Percentiles rank a stretch among this genome's conserved stretches.
These are phyloP conservation scores for Thelonectria olida DNA, from an alignment of 2,329 filamentous ascomycete species.

Conservation along the genomic window DNA sequence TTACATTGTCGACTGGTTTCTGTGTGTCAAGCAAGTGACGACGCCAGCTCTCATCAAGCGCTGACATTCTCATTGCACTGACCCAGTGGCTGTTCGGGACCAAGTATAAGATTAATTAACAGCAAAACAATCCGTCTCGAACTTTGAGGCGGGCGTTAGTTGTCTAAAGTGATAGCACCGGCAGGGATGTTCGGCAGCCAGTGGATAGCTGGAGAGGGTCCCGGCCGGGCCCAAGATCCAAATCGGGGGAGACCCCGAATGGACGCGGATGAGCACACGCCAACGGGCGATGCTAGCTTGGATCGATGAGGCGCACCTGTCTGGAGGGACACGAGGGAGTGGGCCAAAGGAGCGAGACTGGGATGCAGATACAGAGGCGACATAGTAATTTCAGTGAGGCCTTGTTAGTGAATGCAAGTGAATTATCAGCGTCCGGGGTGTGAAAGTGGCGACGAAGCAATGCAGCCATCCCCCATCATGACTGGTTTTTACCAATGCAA, in stretches of 20 bases:
- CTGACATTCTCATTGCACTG: slow-evolving; percentile 20
- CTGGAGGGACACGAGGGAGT: slow-evolving; percentile 7
- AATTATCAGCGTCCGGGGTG: slow-evolving; percentile 14
- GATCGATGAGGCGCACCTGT: slow-evolving; percentile 10
- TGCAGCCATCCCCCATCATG: slow-evolving; percentile 18
- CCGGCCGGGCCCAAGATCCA: slow-evolving; percentile 30
- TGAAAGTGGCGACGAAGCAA: slow-evolving; percentile 17
- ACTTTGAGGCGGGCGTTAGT: slow-evolving; percentile 29
- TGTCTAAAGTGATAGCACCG: slow-evolving; percentile 22
- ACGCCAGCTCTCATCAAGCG: slow-evolving; percentile 22
- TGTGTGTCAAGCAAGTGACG: slow-evolving; percentile 10
- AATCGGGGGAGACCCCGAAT: slow-evolving; percentile 34
- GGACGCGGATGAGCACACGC: slow-evolving; percentile 31
- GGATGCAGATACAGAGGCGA: neutral
- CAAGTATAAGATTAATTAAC: slow-evolving; percentile 31
- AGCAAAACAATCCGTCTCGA: slow-evolving; percentile 15
- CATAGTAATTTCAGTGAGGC: neutral
- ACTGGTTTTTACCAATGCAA: slow-evolving; percentile 21
- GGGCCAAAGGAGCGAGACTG: slow-evolving; percentile 3
- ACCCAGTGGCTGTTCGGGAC: slow-evolving; percentile 14
- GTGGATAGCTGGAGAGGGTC: slow-evolving; percentile 28
- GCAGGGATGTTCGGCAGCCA: slow-evolving; percentile 30
- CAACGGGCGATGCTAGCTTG: slow-evolving; percentile 30
- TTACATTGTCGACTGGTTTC: slow-evolving; percentile 17
- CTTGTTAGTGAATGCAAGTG: slow-evolving; percentile 13